Evolutionary conservation across 495 filamentous ascomycete genomes (phyloP).

Genomic region (Cetradonia linearis): DNA sequence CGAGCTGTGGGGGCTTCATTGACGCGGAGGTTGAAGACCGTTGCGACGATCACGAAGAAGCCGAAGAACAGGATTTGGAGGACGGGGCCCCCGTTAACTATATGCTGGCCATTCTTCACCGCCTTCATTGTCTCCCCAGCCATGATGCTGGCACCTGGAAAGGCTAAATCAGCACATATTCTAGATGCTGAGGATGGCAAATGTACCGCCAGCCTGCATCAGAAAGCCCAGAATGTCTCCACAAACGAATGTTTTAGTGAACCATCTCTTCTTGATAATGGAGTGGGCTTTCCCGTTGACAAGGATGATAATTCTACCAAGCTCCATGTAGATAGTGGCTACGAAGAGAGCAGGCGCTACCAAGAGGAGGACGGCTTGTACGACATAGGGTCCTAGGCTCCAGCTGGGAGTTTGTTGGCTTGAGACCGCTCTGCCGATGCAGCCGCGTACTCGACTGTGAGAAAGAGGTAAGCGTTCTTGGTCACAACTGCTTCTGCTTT

Average conservation of each 20-base stretch:
- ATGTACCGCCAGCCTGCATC: conserved; percentile 33
- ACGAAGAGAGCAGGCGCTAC: conserved; percentile 30
- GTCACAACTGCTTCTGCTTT: not conserved
- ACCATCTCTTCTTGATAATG: conserved; percentile 34
- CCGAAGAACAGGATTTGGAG: conserved; percentile 42
- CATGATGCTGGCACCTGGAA: conserved; percentile 41
- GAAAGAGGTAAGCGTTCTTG: not conserved
- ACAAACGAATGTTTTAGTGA: conserved; percentile 39
- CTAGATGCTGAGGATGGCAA: conserved; percentile 22
- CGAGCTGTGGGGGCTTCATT: conserved; percentile 17
- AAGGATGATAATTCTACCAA: conserved; percentile 26
- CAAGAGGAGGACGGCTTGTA: conserved; percentile 34
- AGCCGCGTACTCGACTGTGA: conserved; percentile 38
- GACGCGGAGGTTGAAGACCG: conserved; percentile 33
- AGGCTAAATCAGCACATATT: conserved; percentile 30
- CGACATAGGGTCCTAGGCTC: conserved; percentile 23
- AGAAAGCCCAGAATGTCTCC: conserved; percentile 42
- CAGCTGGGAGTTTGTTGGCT: conserved; percentile 23
- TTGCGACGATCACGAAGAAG: conserved; percentile 36
- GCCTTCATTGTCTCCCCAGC: conserved; percentile 32
- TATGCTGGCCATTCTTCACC: conserved; percentile 38
- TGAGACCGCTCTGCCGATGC: conserved; percentile 34
- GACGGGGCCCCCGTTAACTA: conserved; percentile 41
- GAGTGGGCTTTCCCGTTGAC: conserved; percentile 31
- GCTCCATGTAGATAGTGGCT: conserved; percentile 32